These are phyloP conservation scores for Trametes polyzona DNA, from an alignment of 1,284 basidiomycete genomes.

Conservation along the genomic window DNA sequence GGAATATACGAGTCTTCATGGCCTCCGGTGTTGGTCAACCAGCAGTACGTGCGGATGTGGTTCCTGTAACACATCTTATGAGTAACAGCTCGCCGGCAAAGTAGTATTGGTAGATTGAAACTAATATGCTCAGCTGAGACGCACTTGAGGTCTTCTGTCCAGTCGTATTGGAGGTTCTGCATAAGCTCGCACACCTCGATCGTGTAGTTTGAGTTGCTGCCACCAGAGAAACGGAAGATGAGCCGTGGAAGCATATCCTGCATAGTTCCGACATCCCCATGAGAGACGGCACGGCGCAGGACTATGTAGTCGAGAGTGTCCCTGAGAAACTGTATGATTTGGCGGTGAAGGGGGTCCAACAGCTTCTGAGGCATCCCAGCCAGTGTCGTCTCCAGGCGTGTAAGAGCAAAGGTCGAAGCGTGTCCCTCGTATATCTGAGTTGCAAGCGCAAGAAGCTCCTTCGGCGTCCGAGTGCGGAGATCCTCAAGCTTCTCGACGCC, in stretches of 20 bases:
- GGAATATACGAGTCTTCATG: slow-evolving; percentile 19
- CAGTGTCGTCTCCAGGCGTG: slow-evolving; percentile 18
- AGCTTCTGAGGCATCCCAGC: slow-evolving; percentile 32
- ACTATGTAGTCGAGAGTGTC: slow-evolving; percentile 42
- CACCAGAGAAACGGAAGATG: slow-evolving; percentile 36
- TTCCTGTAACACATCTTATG: no score
- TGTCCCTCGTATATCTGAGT: slow-evolving; percentile 22
- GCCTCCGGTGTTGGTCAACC: slow-evolving; percentile 41
- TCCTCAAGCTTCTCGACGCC: slow-evolving; percentile 11
- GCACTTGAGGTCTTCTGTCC: slow-evolving; percentile 35
- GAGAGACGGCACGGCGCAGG: slow-evolving; percentile 37
- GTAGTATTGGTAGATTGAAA: no score
- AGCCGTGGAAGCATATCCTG: slow-evolving; percentile 37
- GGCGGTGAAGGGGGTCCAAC: background rate
- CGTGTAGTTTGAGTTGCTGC: slow-evolving; percentile 38
- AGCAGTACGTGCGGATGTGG: slow-evolving; percentile 38
- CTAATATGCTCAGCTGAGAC: slow-evolving; percentile 8
- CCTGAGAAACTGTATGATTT: background rate
- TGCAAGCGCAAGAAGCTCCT: slow-evolving; percentile 9
- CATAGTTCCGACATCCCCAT: slow-evolving; percentile 43
- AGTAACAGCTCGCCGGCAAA: no score
- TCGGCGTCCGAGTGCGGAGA: slow-evolving; percentile 8
- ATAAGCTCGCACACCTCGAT: slow-evolving; percentile 41
- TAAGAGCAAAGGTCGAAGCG: slow-evolving; percentile 33
- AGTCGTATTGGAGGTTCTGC: slow-evolving; percentile 40